Evolutionary conservation across 805 yeast genomes (phyloP).

Genomic region (Suhomyces vadensis): DNA sequence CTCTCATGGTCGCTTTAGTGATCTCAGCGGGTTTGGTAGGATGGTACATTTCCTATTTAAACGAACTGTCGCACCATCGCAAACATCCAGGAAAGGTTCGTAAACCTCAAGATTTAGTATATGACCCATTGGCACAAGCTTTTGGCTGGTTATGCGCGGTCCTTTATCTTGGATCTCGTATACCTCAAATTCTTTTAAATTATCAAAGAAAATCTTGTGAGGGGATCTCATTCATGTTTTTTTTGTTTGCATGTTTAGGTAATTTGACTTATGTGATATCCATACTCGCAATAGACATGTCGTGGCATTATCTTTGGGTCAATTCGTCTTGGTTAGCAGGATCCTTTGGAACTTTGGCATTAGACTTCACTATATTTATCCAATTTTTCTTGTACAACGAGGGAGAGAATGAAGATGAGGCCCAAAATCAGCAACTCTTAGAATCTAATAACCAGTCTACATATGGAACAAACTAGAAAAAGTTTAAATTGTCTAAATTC

Average conservation of each 20-base stretch:
- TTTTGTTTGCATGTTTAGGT: constrained; percentile 92
- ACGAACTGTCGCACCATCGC: constrained; percentile 37
- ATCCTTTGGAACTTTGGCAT: constrained; percentile 77
- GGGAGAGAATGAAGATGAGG: constrained; percentile 11
- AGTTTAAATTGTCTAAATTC: no score
- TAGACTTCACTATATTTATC: constrained; percentile 80
- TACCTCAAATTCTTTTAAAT: constrained; percentile 89
- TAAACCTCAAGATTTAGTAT: constrained; percentile 49
- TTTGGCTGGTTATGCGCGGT: constrained; percentile 83
- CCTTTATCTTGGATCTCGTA: constrained; percentile 79
- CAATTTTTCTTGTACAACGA: constrained; percentile 80
- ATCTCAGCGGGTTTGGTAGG: constrained; percentile 81
- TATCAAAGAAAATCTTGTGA: constrained; percentile 88
- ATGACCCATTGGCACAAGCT: constrained; percentile 78
- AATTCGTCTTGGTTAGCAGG: constrained; percentile 95
- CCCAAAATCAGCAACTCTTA: neutral
- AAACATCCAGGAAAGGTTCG: constrained; percentile 29
- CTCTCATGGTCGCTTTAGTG: constrained; percentile 64
- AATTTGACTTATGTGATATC: constrained; percentile 88
- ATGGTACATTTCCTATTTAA: constrained; percentile 70
- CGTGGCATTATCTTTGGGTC: constrained; percentile 67
- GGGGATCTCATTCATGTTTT: constrained; percentile 91
- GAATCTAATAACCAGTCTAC: neutral
- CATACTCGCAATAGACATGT: constrained; percentile 72
- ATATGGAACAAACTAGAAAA: constrained; percentile 1